Conservation (phyloP, 2,329 filamentous ascomycete genomes). For the Sporothrix globosa region DNA sequence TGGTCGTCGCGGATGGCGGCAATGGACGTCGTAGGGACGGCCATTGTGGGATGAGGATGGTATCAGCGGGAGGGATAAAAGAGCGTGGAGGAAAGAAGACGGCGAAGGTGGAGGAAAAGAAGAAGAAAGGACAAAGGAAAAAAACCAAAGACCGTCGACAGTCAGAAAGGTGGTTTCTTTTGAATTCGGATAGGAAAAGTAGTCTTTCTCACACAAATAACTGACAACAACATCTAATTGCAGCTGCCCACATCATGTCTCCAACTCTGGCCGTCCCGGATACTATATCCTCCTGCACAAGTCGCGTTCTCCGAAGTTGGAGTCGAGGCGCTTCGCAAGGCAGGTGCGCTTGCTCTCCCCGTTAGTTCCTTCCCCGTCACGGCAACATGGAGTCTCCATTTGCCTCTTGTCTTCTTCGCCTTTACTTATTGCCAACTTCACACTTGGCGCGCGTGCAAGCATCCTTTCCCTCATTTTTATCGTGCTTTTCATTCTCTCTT, state of each 20-base stretch:
- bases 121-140: neutral
- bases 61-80: no score
- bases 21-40: constrained; percentile 38
- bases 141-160: neutral
- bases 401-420: neutral
- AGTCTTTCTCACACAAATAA: neutral
- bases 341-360: neutral
- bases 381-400: neutral
- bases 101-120: neutral
- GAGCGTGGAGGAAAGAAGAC: neutral
- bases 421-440: neutral
- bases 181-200: no score
- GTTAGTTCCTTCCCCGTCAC: neutral
- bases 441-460: constrained; percentile 17
- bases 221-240: neutral
- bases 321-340: neutral
- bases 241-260: neutral
- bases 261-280: constrained; percentile 10
- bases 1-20: constrained; percentile 43
- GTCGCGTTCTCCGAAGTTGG: neutral
- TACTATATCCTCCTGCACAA: neutral
- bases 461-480: neutral
- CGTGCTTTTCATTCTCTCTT: neutral
- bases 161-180: neutral
- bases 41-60: constrained; percentile 1